These are phyloP conservation scores for Furcasterigmium sp. DNA, from an alignment of 2,329 filamentous ascomycete species.

Conservation along the genomic window DNA sequence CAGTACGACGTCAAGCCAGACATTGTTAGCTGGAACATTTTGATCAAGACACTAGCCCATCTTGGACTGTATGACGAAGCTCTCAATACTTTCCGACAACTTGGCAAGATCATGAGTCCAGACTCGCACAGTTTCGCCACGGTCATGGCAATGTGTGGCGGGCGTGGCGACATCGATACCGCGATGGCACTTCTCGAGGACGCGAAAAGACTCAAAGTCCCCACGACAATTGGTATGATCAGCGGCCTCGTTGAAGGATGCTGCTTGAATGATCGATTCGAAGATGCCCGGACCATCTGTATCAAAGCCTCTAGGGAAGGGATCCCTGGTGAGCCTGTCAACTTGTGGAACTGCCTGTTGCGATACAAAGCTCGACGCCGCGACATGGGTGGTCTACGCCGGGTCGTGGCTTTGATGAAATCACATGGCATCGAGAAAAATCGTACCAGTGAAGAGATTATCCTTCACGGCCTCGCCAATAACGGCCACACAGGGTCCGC, in stretches of 20 bases:
- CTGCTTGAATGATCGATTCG: conserved; percentile 35
- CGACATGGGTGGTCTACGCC: conserved; percentile 42
- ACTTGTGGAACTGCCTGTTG: conserved; percentile 76
- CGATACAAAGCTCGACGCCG: conserved; percentile 61
- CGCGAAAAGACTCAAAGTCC: conserved; percentile 52
- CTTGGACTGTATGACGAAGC: conserved; percentile 63
- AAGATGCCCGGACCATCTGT: conserved; percentile 31
- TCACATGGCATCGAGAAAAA: conserved; percentile 40
- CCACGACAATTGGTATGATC: conserved; percentile 50
- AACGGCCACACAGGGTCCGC: conserved; percentile 46
- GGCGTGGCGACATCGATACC: conserved; percentile 66
- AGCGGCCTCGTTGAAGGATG: conserved; percentile 61
- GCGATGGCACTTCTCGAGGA: conserved; percentile 60
- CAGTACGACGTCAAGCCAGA: conserved; percentile 54
- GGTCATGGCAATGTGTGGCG: conserved; percentile 67
- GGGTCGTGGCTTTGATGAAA: conserved; percentile 43
- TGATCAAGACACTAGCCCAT: conserved; percentile 67
- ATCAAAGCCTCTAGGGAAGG: conserved; percentile 46
- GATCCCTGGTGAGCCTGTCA: conserved; percentile 45
- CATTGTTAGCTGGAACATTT: conserved; percentile 65
- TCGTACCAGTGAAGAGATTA: conserved; percentile 41
- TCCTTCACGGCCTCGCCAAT: conserved; percentile 44
- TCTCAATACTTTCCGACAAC: conserved; percentile 55
- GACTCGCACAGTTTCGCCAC: conserved; percentile 64
- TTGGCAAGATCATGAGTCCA: conserved; percentile 46